These are phyloP conservation scores for Xylariaceae sp. DNA, from an alignment of 2,329 filamentous ascomycete species.

Conservation along the genomic window DNA sequence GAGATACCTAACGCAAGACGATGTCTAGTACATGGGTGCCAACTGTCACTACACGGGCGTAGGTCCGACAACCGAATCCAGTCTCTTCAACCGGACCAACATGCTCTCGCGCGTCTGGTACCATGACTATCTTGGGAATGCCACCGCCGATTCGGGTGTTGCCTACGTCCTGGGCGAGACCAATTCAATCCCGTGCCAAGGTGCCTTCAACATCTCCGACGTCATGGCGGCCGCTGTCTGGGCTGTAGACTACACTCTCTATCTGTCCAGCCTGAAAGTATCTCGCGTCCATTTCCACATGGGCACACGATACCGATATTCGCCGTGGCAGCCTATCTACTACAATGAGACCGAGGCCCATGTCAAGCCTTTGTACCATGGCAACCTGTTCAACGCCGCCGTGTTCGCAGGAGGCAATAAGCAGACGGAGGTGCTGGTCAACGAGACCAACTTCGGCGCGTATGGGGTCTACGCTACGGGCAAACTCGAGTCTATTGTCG, in stretches of 20 bases:
- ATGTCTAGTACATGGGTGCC: constrained; percentile 5
- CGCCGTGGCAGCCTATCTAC: constrained; percentile 4
- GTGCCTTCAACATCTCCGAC: constrained; percentile 7
- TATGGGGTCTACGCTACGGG: constrained; percentile 5
- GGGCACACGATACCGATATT: constrained; percentile 6
- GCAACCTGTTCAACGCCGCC: constrained; percentile 1
- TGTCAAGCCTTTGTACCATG: constrained; percentile 7
- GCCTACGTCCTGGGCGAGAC: constrained; percentile 5
- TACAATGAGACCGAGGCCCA: constrained; percentile 7
- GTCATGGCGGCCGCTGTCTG: constrained; percentile 8
- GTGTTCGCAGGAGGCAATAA: constrained; percentile 7
- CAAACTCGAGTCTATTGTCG: not conserved
- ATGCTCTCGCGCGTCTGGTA: constrained; percentile 4
- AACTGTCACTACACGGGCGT: constrained; percentile 6
- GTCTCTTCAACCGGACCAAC: constrained; percentile 2
- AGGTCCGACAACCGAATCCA: constrained; percentile 4
- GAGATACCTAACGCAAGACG: not conserved
- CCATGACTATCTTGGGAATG: constrained; percentile 7
- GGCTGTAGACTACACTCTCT: constrained; percentile 6
- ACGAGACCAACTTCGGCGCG: constrained; percentile 6
- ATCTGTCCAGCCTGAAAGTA: constrained; percentile 4
- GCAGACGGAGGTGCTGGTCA: constrained; percentile 8
- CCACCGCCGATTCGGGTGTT: constrained; percentile 1
- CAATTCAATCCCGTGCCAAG: constrained; percentile 7
- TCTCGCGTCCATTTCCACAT: constrained; percentile 7